phyloP scores from a whole-genome alignment of 768 basidiomycete genomes.

The Tulasnella sp. region DNA sequence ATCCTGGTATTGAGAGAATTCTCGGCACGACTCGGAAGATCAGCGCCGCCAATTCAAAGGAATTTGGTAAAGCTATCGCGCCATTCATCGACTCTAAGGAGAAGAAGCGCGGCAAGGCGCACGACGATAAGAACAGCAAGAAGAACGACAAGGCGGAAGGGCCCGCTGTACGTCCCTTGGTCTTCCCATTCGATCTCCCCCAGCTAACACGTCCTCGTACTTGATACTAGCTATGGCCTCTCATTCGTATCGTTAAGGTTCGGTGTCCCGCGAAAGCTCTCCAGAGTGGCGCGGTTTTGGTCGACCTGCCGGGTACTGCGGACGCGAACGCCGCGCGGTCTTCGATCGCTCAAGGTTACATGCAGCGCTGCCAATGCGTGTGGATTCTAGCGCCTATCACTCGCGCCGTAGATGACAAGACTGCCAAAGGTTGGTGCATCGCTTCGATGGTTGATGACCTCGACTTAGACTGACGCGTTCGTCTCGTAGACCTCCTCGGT shows the following conservation, averaged over 20 bases:
- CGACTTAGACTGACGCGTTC: not conserved
- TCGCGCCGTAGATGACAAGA: slow-evolving; percentile 53
- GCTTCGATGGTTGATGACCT: not conserved
- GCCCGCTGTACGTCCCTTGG: slow-evolving; percentile 20
- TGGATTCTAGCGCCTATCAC: slow-evolving; percentile 60
- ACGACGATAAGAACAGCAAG: slow-evolving; percentile 31
- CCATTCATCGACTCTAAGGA: slow-evolving; percentile 58
- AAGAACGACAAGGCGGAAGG: slow-evolving; percentile 26
- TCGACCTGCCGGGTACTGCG: slow-evolving; percentile 51
- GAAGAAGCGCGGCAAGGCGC: slow-evolving; percentile 32
- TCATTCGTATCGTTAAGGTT: slow-evolving; percentile 52
- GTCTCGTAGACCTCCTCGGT: slow-evolving; percentile 40
- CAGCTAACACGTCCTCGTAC: too few relatives aligned
- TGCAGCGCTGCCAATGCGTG: slow-evolving; percentile 52
- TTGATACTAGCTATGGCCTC: slow-evolving; percentile 41
- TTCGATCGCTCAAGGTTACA: slow-evolving; percentile 51
- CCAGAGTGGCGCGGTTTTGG: slow-evolving; percentile 48
- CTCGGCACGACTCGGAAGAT: slow-evolving; percentile 47
- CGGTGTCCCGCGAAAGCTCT: slow-evolving; percentile 41
- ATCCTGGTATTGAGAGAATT: slow-evolving; percentile 30
- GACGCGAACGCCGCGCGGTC: slow-evolving; percentile 55
- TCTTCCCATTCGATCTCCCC: not conserved
- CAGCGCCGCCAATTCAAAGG: slow-evolving; percentile 37
- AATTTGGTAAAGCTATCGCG: slow-evolving; percentile 43
- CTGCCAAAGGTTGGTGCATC: slow-evolving; percentile 39